phyloP scores from a whole-genome alignment of 164 flowering plant genomes.

The Magnolia changhungtana region DNA sequence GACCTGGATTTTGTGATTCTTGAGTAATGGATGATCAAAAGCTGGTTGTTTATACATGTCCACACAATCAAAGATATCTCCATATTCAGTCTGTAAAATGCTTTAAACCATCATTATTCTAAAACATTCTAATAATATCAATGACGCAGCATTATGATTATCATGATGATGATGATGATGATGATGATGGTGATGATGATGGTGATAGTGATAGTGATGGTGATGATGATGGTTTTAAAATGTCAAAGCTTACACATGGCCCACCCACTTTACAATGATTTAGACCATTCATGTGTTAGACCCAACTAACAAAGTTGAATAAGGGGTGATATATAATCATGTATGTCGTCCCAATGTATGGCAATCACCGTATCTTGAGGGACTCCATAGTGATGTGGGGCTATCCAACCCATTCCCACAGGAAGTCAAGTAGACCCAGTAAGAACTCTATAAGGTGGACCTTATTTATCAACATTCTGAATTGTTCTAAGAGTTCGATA shows the following conservation, averaged over 20 bases:
- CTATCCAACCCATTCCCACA: too few relatives aligned
- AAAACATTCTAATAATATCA: too few relatives aligned
- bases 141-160: not conserved
- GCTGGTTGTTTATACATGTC: not conserved
- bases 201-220: not conserved
- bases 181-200: not conserved
- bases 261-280: not conserved
- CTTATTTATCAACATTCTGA: too few relatives aligned
- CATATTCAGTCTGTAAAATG: not conserved
- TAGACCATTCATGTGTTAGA: not conserved
- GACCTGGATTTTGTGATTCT: constrained; percentile 3
- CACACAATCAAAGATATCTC: constrained; percentile 5
- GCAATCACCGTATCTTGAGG: too few relatives aligned
- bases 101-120: not conserved
- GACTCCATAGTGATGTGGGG: too few relatives aligned
- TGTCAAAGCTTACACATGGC: not conserved
- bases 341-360: too few relatives aligned
- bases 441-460: too few relatives aligned
- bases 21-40: constrained; percentile 3
- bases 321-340: too few relatives aligned
- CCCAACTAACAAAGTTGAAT: not conserved
- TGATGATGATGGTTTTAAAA: not conserved
- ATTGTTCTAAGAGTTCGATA: too few relatives aligned
- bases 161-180: not conserved
- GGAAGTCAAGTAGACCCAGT: not conserved